Percentiles rank a stretch among this genome's conserved stretches.
Conservation (phyloP, 2,329 filamentous ascomycete species). For the Nemania bipapillata region DNA sequence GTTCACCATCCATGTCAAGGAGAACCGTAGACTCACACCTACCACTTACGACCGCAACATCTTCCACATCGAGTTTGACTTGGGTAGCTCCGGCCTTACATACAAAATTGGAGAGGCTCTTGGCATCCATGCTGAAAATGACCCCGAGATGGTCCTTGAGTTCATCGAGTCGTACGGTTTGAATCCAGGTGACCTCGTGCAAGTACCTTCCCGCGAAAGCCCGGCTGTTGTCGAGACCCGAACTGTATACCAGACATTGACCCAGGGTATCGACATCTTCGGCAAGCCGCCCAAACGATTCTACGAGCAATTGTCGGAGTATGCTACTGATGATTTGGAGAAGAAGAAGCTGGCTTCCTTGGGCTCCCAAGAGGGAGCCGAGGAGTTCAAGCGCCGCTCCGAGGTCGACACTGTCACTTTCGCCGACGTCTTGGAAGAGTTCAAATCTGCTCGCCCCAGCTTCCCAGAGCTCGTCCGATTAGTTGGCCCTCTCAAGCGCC, state of each 20-base stretch:
- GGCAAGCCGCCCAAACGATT: conserved; percentile 97
- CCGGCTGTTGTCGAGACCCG: conserved; percentile 79
- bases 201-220: conserved; percentile 88
- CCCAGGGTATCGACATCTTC: conserved; percentile 96
- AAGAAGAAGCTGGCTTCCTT: conserved; percentile 81
- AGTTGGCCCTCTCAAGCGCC: conserved; percentile 89
- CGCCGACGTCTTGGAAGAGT: conserved; percentile 89
- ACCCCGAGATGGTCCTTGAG: conserved; percentile 77
- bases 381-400: conserved; percentile 89
- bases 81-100: conserved; percentile 87
- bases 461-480: conserved; percentile 92
- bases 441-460: conserved; percentile 84
- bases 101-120: conserved; percentile 98
- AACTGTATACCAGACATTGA: conserved; percentile 89
- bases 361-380: conserved; percentile 79
- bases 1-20: conserved; percentile 86
- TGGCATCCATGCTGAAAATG: conserved; percentile 95
- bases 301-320: conserved; percentile 91
- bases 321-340: conserved; percentile 83
- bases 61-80: conserved; percentile 99
- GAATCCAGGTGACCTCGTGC: conserved; percentile 83
- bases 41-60: conserved; percentile 94
- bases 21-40: conserved; percentile 93
- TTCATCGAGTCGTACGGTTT: conserved; percentile 94
- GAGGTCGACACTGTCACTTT: conserved; percentile 94